Conservation (phyloP, 2,329 filamentous ascomycete species). For the Exophiala viscosa region DNA sequence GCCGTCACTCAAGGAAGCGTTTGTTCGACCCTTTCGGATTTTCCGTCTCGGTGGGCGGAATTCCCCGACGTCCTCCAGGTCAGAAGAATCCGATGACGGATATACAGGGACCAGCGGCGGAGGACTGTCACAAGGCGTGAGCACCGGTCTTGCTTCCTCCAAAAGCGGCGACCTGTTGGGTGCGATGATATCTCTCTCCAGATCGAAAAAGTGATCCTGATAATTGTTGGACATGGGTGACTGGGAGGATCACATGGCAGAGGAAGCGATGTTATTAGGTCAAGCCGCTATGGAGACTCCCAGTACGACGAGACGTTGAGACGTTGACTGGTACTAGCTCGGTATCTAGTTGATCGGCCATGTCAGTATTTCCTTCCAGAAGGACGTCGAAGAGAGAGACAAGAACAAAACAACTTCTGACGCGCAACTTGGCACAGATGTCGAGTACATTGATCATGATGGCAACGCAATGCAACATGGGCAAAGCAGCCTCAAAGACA, state of each 20-base stretch:
- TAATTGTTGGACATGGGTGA: constrained; percentile 21
- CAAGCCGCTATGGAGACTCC: no score
- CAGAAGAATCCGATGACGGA: constrained; percentile 16
- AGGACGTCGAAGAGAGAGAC: neutral
- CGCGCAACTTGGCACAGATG: no score
- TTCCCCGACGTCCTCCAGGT: constrained; percentile 24
- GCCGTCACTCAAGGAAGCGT: constrained; percentile 55
- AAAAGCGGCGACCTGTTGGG: constrained; percentile 35
- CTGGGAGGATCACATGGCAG: constrained; percentile 17
- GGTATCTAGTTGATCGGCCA: neutral
- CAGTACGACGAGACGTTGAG: neutral
- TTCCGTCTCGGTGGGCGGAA: constrained; percentile 21
- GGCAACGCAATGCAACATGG: neutral
- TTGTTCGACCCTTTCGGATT: constrained; percentile 32
- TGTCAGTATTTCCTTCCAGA: neutral
- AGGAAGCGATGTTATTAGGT: neutral
- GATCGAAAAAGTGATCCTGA: constrained; percentile 13
- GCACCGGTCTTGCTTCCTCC: constrained; percentile 32
- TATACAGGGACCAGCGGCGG: constrained; percentile 32
- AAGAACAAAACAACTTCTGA: neutral
- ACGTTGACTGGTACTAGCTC: neutral
- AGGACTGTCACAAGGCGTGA: constrained; percentile 31
- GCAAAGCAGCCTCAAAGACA: neutral
- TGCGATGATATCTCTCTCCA: constrained; percentile 17
- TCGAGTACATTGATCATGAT: neutral